These are phyloP conservation scores for Carex kokanica DNA, from an alignment of 176 grass and related monocot genomes.

Conservation along the genomic window DNA sequence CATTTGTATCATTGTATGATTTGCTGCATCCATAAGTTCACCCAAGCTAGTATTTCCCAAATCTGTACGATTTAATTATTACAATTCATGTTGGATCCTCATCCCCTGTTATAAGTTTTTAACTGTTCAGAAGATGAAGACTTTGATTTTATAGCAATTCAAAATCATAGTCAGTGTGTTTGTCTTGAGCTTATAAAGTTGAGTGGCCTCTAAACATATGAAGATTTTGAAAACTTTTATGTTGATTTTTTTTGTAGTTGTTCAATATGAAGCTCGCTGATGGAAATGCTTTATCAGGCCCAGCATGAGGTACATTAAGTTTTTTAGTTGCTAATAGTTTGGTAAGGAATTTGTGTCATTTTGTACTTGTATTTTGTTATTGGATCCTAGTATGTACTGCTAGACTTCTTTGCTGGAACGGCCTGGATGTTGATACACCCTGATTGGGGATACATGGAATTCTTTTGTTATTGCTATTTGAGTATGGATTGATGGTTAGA, in stretches of 20 bases:
- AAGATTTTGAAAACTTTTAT: not conserved
- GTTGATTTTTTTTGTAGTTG: conserved; percentile 19
- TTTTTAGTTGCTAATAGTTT: not conserved
- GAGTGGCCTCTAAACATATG: not conserved
- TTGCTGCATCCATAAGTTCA: not conserved
- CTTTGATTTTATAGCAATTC: not conserved
- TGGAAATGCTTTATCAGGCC: not conserved
- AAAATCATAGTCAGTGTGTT: too few species aligned
- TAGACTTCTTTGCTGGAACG: not conserved
- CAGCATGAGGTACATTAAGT: not conserved
- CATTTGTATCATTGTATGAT: too few species aligned
- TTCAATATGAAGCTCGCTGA: conserved; percentile 38
- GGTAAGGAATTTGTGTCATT: not conserved
- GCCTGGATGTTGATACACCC: not conserved
- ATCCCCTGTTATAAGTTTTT: not conserved
- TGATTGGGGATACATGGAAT: not conserved
- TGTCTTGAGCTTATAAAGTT: not conserved
- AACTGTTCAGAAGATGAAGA: not conserved
- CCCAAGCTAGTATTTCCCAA: not conserved
- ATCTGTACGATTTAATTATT: not conserved
- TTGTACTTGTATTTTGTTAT: not conserved
- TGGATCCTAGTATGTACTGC: not conserved
- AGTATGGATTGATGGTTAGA: not conserved
- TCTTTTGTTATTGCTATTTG: not conserved
- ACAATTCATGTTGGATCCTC: not conserved